phyloP scores from a whole-genome alignment of 2,329 filamentous ascomycete species.

The Chrysosporium queenslandicum region DNA sequence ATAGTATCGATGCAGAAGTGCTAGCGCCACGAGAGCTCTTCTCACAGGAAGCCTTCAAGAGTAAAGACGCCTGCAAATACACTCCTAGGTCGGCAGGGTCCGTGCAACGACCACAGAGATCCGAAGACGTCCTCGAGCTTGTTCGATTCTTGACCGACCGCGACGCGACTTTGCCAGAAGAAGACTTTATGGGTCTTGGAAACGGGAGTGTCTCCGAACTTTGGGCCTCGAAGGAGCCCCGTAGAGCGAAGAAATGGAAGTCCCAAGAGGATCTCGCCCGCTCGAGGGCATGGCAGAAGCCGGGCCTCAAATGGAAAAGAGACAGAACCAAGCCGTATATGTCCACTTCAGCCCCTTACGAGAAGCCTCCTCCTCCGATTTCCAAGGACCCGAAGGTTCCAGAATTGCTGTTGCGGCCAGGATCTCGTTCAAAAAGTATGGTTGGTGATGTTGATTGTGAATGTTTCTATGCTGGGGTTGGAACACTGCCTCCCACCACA shows the following conservation, averaged over 20 bases:
- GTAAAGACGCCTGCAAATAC: conserved; percentile 8
- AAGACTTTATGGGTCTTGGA: conserved; percentile 6
- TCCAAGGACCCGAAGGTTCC: conserved; percentile 6
- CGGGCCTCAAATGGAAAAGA: conserved; percentile 6
- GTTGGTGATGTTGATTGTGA: conserved; percentile 14
- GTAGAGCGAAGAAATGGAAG: conserved; percentile 7
- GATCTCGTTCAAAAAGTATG: conserved; percentile 8
- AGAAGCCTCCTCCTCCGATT: conserved; percentile 6
- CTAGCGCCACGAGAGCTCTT: neutral
- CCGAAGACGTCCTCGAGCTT: conserved; percentile 29
- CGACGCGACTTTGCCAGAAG: conserved; percentile 17
- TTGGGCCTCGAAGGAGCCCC: neutral
- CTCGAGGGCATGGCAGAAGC: conserved; percentile 2
- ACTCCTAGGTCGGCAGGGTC: conserved; percentile 26
- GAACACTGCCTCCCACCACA: conserved; percentile 13
- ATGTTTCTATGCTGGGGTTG: conserved; percentile 14
- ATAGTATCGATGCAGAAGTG: neutral
- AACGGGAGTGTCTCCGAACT: neutral
- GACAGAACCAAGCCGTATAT: conserved; percentile 1
- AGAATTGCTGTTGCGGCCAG: neutral
- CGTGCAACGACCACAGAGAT: conserved; percentile 24
- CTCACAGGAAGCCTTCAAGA: neutral
- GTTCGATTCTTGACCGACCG: conserved; percentile 30
- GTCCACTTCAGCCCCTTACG: neutral
- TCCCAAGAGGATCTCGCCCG: conserved; percentile 6